These are phyloP conservation scores for Rhizophagus prolifer DNA, from an alignment of 192 early-diverging fungal genomes.

Conservation along the genomic window DNA sequence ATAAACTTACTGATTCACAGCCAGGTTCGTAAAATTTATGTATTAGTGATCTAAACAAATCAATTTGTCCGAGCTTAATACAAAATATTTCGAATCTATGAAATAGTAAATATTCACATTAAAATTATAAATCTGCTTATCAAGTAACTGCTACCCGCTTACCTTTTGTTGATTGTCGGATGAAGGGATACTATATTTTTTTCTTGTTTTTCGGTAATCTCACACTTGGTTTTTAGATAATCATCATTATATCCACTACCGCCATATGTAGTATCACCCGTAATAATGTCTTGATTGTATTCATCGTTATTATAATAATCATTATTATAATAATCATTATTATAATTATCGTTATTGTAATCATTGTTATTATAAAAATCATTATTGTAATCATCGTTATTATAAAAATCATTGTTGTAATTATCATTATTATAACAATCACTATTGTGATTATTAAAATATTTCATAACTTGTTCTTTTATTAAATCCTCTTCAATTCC, in stretches of 20 bases:
- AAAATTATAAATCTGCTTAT: background rate
- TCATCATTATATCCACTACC: background rate
- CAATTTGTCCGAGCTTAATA: background rate
- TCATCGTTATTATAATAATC: too few species aligned
- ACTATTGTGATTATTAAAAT: too few species aligned
- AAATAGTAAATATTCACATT: background rate
- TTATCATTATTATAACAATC: too few species aligned
- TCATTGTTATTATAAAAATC: too few species aligned
- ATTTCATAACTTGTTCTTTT: too few species aligned
- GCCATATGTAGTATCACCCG: background rate
- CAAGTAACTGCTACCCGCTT: background rate
- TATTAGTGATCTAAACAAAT: background rate
- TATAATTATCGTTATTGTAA: too few species aligned
- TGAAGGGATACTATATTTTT: background rate
- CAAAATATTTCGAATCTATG: slow-evolving; percentile 6
- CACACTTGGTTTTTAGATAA: background rate
- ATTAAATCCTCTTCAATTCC: too few species aligned
- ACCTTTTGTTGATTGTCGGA: background rate
- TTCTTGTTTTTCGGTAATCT: background rate
- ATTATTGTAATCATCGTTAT: too few species aligned
- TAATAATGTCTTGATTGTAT: too few species aligned
- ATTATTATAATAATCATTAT: too few species aligned
- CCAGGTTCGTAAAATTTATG: background rate
- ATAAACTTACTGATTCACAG: background rate
- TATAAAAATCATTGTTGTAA: too few species aligned